Conservation (phyloP, 2,329 filamentous ascomycete species). For the Aschersonia sp. region DNA sequence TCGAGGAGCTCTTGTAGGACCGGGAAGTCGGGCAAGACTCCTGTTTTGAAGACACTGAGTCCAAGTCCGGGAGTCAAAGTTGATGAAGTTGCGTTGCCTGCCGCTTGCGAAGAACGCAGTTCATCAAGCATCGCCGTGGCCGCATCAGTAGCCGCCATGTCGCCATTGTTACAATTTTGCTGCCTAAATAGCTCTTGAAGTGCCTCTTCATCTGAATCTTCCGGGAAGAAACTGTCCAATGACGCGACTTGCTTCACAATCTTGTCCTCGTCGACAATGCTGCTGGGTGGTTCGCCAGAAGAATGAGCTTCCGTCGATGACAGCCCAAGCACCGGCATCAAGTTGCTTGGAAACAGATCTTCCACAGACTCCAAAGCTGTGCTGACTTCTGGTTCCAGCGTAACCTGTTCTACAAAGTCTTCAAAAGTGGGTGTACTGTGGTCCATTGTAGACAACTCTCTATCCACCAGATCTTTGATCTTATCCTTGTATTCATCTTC, state of each 20-base stretch:
- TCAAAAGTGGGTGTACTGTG: conserved; percentile 40
- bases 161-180: not conserved
- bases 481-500: conserved; percentile 68
- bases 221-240: conserved; percentile 31
- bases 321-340: conserved; percentile 33
- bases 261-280: conserved; percentile 51
- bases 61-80: conserved; percentile 19
- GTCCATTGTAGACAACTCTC: conserved; percentile 41
- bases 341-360: conserved; percentile 64
- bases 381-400: conserved; percentile 46
- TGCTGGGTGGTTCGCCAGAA: conserved; percentile 23
- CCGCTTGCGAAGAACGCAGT: not conserved
- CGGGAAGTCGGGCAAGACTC: conserved; percentile 20
- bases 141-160: too few relatives aligned
- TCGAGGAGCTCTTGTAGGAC: conserved; percentile 23
- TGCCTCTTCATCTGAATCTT: conserved; percentile 40
- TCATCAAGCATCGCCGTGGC: not conserved
- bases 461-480: conserved; percentile 44
- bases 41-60: conserved; percentile 25
- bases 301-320: conserved; percentile 25
- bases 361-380: conserved; percentile 74
- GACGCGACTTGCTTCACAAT: conserved; percentile 32
- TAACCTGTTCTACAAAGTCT: conserved; percentile 42
- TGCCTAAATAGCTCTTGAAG: conserved; percentile 9
- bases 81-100: not conserved